These are phyloP conservation scores for Aspergillus quadricinctus DNA, from an alignment of 2,329 filamentous ascomycete genomes.

Conservation along the genomic window DNA sequence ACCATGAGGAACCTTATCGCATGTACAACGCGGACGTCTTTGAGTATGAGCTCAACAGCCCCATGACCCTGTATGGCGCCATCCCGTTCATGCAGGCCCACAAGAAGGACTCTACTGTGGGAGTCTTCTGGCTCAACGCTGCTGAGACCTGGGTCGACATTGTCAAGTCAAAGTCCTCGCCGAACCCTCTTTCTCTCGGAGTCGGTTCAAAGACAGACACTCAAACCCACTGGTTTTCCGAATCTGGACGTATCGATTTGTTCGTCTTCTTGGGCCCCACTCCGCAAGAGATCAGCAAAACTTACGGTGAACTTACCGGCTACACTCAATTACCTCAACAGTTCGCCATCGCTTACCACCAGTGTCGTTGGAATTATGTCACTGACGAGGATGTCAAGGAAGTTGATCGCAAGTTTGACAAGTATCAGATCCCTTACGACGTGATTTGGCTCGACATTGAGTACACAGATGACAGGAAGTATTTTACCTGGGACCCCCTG, in stretches of 20 bases:
- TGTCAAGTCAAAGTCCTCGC: constrained; percentile 68
- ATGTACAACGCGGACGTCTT: constrained; percentile 97
- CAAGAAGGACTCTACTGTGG: constrained; percentile 86
- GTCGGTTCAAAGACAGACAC: constrained; percentile 67
- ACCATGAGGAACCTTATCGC: constrained; percentile 84
- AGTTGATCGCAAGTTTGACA: constrained; percentile 94
- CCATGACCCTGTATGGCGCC: constrained; percentile 96
- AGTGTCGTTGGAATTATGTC: constrained; percentile 98
- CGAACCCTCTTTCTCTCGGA: constrained; percentile 74
- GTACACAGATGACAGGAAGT: constrained; percentile 94
- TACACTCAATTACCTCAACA: constrained; percentile 87
- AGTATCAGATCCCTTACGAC: constrained; percentile 91
- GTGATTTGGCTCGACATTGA: constrained; percentile 99
- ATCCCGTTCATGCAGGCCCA: constrained; percentile 99
- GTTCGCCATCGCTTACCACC: constrained; percentile 89
- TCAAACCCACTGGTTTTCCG: constrained; percentile 94
- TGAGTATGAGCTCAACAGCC: constrained; percentile 93
- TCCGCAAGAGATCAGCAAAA: constrained; percentile 73
- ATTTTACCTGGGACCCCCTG: constrained; percentile 93
- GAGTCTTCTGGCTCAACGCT: constrained; percentile 94
- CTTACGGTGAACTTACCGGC: constrained; percentile 85
- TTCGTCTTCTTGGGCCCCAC: constrained; percentile 93
- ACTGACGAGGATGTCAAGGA: constrained; percentile 96
- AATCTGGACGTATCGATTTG: constrained; percentile 81
- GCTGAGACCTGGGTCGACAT: constrained; percentile 98